Evolutionary conservation across 495 filamentous ascomycete genomes (phyloP).

Genomic region (Xylaria sp.): DNA sequence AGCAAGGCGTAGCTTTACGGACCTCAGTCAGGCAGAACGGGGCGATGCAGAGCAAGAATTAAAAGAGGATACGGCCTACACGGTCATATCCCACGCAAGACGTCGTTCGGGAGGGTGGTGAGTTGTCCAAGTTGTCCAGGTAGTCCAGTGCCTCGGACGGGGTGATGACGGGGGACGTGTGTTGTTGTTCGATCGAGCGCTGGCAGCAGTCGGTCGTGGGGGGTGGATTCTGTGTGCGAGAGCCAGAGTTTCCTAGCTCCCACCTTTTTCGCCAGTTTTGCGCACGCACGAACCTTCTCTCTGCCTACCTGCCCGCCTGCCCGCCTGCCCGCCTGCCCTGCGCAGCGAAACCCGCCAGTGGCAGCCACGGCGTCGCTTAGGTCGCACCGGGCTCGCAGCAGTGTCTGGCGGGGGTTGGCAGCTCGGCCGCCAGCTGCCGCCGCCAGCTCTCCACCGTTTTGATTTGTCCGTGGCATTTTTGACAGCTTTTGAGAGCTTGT

Average conservation of each 20-base stretch:
- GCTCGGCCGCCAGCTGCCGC: neutral
- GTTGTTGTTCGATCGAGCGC: constrained; percentile 18
- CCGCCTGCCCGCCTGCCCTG: too few species aligned
- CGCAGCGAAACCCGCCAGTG: too few species aligned
- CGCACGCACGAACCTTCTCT: constrained; percentile 20
- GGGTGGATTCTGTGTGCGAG: neutral
- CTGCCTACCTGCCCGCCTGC: neutral
- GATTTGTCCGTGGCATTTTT: constrained; percentile 20
- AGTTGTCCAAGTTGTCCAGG: too few species aligned
- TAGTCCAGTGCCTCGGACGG: constrained; percentile 20
- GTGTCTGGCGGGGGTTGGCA: neutral
- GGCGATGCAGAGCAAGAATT: constrained; percentile 38
- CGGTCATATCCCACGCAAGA: constrained; percentile 39
- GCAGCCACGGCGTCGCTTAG: constrained; percentile 4
- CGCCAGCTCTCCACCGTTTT: constrained; percentile 14
- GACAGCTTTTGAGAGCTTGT: constrained; percentile 18
- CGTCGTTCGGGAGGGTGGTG: neutral
- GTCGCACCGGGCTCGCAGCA: neutral
- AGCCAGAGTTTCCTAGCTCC: constrained; percentile 18
- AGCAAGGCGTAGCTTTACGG: constrained; percentile 50
- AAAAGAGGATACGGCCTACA: constrained; percentile 43
- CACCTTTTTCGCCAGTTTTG: constrained; percentile 18
- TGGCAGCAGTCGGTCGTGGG: neutral
- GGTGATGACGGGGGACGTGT: constrained; percentile 4
- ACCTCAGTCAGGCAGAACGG: constrained; percentile 41